Base-by-base conservation (phyloP, 495 filamentous ascomycete genomes). In the Tuber borchii region DNA sequence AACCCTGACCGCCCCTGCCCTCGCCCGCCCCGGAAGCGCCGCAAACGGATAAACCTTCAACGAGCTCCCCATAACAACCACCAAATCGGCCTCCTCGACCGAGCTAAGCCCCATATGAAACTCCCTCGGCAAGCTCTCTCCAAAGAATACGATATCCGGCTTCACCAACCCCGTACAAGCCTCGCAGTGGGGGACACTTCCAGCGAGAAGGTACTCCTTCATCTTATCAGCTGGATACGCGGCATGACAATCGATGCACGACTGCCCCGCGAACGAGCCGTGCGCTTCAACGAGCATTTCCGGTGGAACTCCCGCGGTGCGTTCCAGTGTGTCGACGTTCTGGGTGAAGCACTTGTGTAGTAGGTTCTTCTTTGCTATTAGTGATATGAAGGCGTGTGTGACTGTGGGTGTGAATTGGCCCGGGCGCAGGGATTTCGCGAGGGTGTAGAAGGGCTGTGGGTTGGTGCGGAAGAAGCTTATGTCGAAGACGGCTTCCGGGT, bases 141-240 rank as follows among this genome's bases (percentile, higher is more conserved):
- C 90, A 82, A 98, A 99, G 85, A 99, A 99, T 5, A 97, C 93
- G 84, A 99, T 98, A 80, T 97, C 95, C 4, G 95, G 95, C 84
- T 99, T 98, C 71, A 98, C 93, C 9, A 97, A 83, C 0, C 94
- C 95, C 34, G 88, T 86, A 82, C 96, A 99, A 42, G 86, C 79
- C 34, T 83, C 69, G 82, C 95, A 97, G 76, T 86, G 84, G 16
- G 95, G 93, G 1, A 96, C 90, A 42, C 70, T 89, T 83, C 40
- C 88, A 89, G 43, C 85, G 83, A 9, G 85, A 17, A 99, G 89
- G 73, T 88, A 86, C 73, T 88, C 84, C 75, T 88, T 87, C 92
- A 99, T 97, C 71, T 87, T 75, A 2, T 90, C 88, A 40, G 90
- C 89, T 0, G 93, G 91, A 83, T 89, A 97, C 17, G 85, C 81